Percentiles rank a stretch among this genome's conserved stretches.
Conservation (phyloP, 768 basidiomycete species). For the Suillus fuscotomentosus region DNA sequence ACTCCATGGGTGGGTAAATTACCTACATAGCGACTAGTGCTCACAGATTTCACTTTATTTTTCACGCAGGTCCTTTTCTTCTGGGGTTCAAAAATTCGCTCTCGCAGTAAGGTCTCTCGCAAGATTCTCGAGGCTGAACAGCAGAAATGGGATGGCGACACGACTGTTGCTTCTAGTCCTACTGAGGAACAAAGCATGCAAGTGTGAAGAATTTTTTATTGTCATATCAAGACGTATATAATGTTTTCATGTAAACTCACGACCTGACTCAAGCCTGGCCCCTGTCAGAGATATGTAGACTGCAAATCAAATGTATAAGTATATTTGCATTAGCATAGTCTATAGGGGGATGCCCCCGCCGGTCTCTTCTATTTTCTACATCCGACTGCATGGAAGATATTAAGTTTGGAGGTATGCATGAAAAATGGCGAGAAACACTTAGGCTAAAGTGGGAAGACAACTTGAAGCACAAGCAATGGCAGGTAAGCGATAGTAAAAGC, state of each 20-base stretch:
- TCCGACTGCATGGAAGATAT: no score
- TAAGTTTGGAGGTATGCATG: no score
- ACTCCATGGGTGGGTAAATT: conserved; percentile 39
- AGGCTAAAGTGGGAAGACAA: no score
- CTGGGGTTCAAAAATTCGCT: conserved; percentile 32
- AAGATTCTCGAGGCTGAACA: conserved; percentile 18
- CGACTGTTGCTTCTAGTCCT: background rate
- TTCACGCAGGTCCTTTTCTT: conserved; percentile 25
- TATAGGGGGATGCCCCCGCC: no score
- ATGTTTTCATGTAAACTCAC: background rate
- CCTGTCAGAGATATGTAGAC: background rate
- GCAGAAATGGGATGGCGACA: background rate
- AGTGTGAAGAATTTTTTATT: background rate
- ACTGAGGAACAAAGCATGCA: background rate
- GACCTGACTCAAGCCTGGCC: background rate
- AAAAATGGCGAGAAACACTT: no score
- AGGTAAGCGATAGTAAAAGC: no score
- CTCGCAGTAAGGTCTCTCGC: conserved; percentile 23
- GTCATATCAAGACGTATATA: no score
- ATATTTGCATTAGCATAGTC: no score
- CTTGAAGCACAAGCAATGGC: no score
- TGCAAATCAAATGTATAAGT: background rate
- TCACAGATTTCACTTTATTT: background rate
- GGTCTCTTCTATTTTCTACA: no score
- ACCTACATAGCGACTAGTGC: background rate